Conservation (phyloP, 2,329 filamentous ascomycete genomes). For the Cyclaneusma minus region DNA sequence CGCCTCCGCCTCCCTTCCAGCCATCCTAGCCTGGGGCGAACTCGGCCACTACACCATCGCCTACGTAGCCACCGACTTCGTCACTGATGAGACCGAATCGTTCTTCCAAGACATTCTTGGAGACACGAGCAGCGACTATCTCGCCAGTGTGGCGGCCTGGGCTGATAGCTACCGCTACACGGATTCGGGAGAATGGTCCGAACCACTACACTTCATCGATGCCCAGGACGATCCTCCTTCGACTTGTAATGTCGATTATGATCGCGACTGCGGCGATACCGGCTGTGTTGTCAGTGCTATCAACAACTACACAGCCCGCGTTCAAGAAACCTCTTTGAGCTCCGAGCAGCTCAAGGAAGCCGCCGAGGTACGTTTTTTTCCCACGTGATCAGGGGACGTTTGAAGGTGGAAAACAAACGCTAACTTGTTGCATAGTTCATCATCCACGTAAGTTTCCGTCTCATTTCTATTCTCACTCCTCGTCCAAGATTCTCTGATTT, state of each 20-base stretch:
- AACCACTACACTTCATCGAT: conserved; percentile 54
- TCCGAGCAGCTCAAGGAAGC: conserved; percentile 36
- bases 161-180: conserved; percentile 46
- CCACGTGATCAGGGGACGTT: background rate
- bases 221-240: conserved; percentile 45
- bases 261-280: conserved; percentile 42
- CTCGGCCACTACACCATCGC: conserved; percentile 52
- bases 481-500: background rate
- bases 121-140: conserved; percentile 37
- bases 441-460: conserved; percentile 18
- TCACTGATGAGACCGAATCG: conserved; percentile 35
- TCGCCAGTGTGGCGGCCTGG: conserved; percentile 50
- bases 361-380: conserved; percentile 29
- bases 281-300: conserved; percentile 49
- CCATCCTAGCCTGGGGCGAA: conserved; percentile 16
- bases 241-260: conserved; percentile 38
- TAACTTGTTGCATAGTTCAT: conserved; percentile 13
- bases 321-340: conserved; percentile 29
- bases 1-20: conserved; percentile 6
- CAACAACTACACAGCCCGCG: conserved; percentile 42
- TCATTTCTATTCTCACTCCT: conserved; percentile 6
- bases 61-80: conserved; percentile 45
- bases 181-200: conserved; percentile 43
- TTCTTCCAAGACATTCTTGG: conserved; percentile 42
- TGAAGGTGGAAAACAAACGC: background rate